A percentile compares a stretch with the other conserved stretches of the same genome.
Evolutionary conservation across 2,329 filamentous ascomycete genomes (phyloP).

Genomic region (Aureobasidium sp.): DNA sequence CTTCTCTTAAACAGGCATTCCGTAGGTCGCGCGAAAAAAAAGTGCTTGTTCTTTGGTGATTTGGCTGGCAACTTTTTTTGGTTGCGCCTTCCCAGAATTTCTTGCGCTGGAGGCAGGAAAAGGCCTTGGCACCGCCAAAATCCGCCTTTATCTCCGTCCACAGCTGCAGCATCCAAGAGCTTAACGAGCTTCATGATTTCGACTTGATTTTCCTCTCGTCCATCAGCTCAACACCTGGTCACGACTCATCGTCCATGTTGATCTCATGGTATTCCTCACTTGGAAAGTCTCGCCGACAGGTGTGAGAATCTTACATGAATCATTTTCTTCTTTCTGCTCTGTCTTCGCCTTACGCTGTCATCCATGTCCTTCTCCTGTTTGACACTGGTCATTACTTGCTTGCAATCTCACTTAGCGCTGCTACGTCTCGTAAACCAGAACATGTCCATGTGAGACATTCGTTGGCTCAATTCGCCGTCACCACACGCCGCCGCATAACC

Average conservation of each 20-base stretch:
- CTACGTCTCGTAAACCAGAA: too few relatives aligned
- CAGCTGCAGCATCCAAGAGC: not conserved
- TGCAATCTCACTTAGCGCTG: not conserved
- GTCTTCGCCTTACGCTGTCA: too few relatives aligned
- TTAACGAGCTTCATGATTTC: too few relatives aligned
- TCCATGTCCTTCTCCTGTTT: too few relatives aligned
- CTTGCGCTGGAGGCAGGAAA: not conserved
- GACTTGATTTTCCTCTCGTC: too few relatives aligned
- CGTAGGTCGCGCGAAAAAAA: not conserved
- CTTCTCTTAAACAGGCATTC: not conserved
- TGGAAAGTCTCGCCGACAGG: too few relatives aligned
- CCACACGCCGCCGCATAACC: not conserved
- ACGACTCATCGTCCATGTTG: too few relatives aligned
- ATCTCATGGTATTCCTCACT: too few relatives aligned
- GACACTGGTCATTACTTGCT: not conserved
- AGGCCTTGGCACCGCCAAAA: not conserved
- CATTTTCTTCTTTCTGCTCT: too few relatives aligned
- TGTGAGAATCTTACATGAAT: too few relatives aligned
- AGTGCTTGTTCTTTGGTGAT: not conserved
- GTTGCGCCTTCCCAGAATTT: slow-evolving; percentile 5
- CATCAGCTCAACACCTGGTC: too few relatives aligned
- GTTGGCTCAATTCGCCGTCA: not conserved
- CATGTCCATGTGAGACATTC: not conserved
- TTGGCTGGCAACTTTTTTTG: not conserved
- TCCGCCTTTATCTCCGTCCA: not conserved